A percentile compares a stretch with the other conserved stretches of the same genome.
These are phyloP conservation scores for Lachancea cidri DNA, from an alignment of 805 yeast species.

Conservation along the genomic window DNA sequence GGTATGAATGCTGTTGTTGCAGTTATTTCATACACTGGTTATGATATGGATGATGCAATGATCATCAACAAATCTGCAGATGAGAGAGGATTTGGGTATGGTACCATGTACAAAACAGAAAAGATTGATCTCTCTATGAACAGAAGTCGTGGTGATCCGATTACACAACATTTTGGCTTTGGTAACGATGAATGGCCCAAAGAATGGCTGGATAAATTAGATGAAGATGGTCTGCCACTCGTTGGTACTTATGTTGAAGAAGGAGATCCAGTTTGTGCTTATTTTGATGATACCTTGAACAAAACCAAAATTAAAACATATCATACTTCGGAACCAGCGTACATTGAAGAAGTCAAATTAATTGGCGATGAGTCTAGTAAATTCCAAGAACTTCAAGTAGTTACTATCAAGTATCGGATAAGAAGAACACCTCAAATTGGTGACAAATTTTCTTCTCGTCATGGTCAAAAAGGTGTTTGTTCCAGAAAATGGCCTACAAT, in stretches of 20 bases:
- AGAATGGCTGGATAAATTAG: slow-evolving; percentile 82
- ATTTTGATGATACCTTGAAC: slow-evolving; percentile 83
- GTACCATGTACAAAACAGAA: slow-evolving; percentile 93
- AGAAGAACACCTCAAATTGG: slow-evolving; percentile 94
- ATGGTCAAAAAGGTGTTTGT: slow-evolving; percentile 98
- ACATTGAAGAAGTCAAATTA: slow-evolving; percentile 89
- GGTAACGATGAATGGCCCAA: slow-evolving; percentile 92
- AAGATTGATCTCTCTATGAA: slow-evolving; percentile 74
- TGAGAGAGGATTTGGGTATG: slow-evolving; percentile 97
- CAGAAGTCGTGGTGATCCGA: slow-evolving; percentile 89
- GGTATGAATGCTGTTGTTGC: slow-evolving; percentile 99
- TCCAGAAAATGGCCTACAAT: slow-evolving; percentile 96
- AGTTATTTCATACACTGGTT: slow-evolving; percentile 96
- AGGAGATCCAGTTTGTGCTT: slow-evolving; percentile 95
- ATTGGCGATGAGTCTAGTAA: slow-evolving; percentile 69
- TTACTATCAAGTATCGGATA: slow-evolving; percentile 85
- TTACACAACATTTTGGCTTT: slow-evolving; percentile 90
- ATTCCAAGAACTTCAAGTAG: slow-evolving; percentile 73
- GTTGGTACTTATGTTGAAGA: slow-evolving; percentile 85
- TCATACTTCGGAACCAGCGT: slow-evolving; percentile 92
- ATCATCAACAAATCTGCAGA: slow-evolving; percentile 95
- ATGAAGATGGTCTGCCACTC: slow-evolving; percentile 86
- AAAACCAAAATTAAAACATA: slow-evolving; percentile 89
- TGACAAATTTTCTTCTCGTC: slow-evolving; percentile 95
- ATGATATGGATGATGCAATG: slow-evolving; percentile 99